Evolutionary conservation across 2,329 filamentous ascomycete species (phyloP).

Genomic region (Ophiostoma himal-ulmi): DNA sequence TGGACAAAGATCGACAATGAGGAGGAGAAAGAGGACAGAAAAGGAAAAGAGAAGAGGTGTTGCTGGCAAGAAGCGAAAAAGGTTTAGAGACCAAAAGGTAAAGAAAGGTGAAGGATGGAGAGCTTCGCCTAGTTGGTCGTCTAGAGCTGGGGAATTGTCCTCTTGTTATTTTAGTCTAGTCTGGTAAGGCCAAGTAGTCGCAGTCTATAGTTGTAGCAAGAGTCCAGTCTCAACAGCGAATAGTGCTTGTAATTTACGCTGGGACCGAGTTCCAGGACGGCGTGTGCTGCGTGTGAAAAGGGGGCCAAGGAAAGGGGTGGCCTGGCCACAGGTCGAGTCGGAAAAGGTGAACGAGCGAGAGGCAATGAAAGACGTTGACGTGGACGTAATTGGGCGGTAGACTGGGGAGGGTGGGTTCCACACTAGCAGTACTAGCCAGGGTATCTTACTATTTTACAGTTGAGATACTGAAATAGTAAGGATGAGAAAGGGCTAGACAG

Average conservation of each 20-base stretch:
- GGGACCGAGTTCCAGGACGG: neutral
- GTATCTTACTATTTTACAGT: neutral
- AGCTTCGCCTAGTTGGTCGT: neutral
- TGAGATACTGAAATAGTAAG: neutral
- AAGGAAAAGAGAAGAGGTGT: neutral
- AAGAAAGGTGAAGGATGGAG: neutral
- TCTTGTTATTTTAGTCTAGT: neutral
- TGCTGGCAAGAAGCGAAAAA: neutral
- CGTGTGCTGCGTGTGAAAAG: conserved; percentile 15
- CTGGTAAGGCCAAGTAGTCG: neutral
- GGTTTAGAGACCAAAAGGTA: neutral
- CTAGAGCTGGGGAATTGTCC: neutral
- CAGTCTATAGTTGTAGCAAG: neutral
- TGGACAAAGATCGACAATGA: neutral
- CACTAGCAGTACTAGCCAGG: conserved; percentile 18
- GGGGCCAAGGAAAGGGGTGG: conserved; percentile 15
- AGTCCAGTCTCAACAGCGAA: neutral
- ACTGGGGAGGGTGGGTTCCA: conserved; percentile 16
- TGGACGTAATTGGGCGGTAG: conserved; percentile 19
- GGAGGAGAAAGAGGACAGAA: neutral
- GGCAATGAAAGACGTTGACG: conserved; percentile 20
- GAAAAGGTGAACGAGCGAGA: conserved; percentile 14
- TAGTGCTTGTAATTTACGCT: neutral
- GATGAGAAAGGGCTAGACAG: neutral
- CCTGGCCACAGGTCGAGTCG: conserved; percentile 7